Base-by-base conservation (phyloP, 1,139 yeast species). In the Taiozyma sp. region DNA sequence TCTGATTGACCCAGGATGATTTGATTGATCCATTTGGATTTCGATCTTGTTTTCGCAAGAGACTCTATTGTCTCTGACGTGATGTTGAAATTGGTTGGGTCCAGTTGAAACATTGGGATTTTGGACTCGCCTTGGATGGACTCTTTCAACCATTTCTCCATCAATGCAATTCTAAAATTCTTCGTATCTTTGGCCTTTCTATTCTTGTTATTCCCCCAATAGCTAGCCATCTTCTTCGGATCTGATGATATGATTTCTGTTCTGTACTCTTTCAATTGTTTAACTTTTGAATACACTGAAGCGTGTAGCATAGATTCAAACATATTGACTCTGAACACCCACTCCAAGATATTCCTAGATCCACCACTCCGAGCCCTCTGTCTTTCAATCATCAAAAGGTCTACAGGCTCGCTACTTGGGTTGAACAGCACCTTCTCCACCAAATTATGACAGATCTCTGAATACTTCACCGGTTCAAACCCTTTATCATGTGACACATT, bases 311-410 rank as follows among this genome's bases (percentile, higher is more conserved):
- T 55, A 63, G 74, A 76, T 58, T 83, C 88, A 36, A 83, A 61
- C 40, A 80, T 71, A 54, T 81, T 81, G 8, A 80, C 74, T 48
- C 75, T 70, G 34, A 82, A 61, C 2, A 82, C 74, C 57, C 76
- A 74, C 51, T 81, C 84, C 7, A 79, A 67, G 0, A 83, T 76
- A 27, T 64, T 63, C 8, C 70, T 65, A 1, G 76, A 69, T 0
- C 83, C 78, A 51, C 67, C 69, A 0, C 80, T 71, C 43, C 87
- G 69, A 46, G 75, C 70, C 41, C 87, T 61, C 59, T 83, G 89
- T 50, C 80, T 65, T 59, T 83, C 88, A 6, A 83, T 66, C 4
- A 81, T 59, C 7, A 79, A 70, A 6, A 74, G 61, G 51, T 74
- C 74, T 0, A 81, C 75, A 0, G 56, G 36, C 5, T 47, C 44